These are phyloP conservation scores for Medicago lupulina DNA, from an alignment of 306 rosid genomes.

Conservation along the genomic window DNA sequence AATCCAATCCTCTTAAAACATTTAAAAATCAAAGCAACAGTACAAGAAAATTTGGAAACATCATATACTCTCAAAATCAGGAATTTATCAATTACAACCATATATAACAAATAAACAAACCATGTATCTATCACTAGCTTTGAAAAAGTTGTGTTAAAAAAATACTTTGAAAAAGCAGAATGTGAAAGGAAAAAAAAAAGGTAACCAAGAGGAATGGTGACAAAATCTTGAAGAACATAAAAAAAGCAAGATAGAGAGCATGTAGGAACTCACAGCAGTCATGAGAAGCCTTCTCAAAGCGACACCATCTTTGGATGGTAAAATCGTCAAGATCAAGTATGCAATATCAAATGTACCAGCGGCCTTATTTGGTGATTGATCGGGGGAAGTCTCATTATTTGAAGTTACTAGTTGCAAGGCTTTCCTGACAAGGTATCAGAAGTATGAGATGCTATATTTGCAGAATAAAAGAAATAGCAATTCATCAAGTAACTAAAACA, in stretches of 20 bases:
- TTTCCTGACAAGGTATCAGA: slow-evolving; percentile 66
- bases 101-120: slow-evolving; percentile 16
- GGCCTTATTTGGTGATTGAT: slow-evolving; percentile 46
- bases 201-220: slow-evolving; percentile 22
- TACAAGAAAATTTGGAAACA: slow-evolving; percentile 14
- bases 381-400: slow-evolving; percentile 51
- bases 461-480: slow-evolving; percentile 14
- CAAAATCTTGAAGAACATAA: slow-evolving; percentile 30
- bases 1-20: too few species aligned
- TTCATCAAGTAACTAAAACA: slow-evolving; percentile 32
- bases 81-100: slow-evolving; percentile 16
- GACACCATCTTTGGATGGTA: slow-evolving; percentile 83
- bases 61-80: slow-evolving; percentile 8
- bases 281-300: slow-evolving; percentile 92
- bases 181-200: not conserved
- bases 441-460: slow-evolving; percentile 29
- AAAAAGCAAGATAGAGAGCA: slow-evolving; percentile 1
- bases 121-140: not conserved
- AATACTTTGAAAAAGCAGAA: slow-evolving; percentile 5
- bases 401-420: slow-evolving; percentile 60
- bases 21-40: not conserved
- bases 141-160: not conserved
- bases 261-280: slow-evolving; percentile 82
- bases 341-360: slow-evolving; percentile 62
- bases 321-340: slow-evolving; percentile 70